Evolutionary conservation across 2,329 filamentous ascomycete species (phyloP).

Genomic region (Pseudogymnoascus sp.): DNA sequence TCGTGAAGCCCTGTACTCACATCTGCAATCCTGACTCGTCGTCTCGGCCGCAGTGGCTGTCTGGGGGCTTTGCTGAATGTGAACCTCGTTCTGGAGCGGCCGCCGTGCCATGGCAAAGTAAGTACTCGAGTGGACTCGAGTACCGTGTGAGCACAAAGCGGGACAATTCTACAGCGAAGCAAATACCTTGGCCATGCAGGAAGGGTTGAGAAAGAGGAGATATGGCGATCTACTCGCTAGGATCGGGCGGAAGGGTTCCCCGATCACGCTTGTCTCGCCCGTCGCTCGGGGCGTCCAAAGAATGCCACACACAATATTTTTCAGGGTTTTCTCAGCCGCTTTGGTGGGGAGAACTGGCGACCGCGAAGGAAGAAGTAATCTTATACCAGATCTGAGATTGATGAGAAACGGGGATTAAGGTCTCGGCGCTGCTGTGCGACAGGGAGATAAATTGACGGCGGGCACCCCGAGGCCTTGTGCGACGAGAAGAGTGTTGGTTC

Average conservation of each 20-base stretch:
- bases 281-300: neutral
- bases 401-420: neutral
- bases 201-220: neutral
- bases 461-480: neutral
- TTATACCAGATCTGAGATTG: neutral
- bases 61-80: neutral
- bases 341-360: neutral
- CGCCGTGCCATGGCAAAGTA: neutral
- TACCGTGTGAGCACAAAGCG: neutral
- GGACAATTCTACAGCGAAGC: neutral
- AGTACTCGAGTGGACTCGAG: neutral
- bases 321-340: neutral
- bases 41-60: neutral
- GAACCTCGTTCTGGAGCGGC: neutral
- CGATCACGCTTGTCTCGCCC: neutral
- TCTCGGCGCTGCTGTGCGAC: neutral
- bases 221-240: neutral
- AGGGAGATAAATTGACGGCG: constrained; percentile 1
- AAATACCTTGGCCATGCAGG: neutral
- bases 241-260: constrained; percentile 4
- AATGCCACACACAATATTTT: neutral
- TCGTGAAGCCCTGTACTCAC: neutral
- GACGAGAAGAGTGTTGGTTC: neutral
- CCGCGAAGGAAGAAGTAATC: neutral
- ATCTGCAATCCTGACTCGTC: neutral